phyloP scores from a whole-genome alignment of 2,329 filamentous ascomycete species.

The Ramularia endophylla region DNA sequence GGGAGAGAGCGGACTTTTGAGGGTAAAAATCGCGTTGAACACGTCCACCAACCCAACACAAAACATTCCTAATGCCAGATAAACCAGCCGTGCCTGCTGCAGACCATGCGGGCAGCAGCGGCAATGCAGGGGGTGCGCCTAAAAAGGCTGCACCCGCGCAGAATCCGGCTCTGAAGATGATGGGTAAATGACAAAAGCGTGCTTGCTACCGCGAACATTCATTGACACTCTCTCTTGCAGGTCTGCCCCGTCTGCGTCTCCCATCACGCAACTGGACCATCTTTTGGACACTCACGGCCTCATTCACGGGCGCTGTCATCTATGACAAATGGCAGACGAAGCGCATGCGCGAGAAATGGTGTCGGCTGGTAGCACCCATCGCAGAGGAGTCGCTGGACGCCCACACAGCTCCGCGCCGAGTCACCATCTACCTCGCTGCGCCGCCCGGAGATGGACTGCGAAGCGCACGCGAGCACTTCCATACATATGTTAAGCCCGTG shows the following conservation, averaged over 20 bases:
- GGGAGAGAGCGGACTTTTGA: no score
- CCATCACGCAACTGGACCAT: constrained; percentile 98
- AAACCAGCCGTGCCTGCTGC: constrained; percentile 16
- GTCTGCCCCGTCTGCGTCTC: constrained; percentile 77
- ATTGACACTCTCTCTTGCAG: constrained; percentile 37
- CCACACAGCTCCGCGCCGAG: constrained; percentile 69
- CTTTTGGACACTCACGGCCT: constrained; percentile 73
- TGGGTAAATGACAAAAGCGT: constrained; percentile 40
- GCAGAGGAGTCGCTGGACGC: constrained; percentile 68
- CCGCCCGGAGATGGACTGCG: constrained; percentile 83
- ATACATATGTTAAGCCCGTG: constrained; percentile 91
- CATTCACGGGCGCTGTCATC: constrained; percentile 72
- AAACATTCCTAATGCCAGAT: constrained; percentile 14
- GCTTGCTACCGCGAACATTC: background rate
- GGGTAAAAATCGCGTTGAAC: no score
- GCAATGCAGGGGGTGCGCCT: constrained; percentile 1
- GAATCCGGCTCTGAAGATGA: constrained; percentile 70
- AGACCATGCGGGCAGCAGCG: constrained; percentile 6
- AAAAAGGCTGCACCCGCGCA: constrained; percentile 35
- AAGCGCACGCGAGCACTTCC: constrained; percentile 86
- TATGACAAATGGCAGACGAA: constrained; percentile 93
- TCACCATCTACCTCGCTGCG: constrained; percentile 79
- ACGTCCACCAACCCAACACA: no score
- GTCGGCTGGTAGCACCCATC: constrained; percentile 75
- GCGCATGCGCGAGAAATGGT: constrained; percentile 79